phyloP scores from a whole-genome alignment of 495 filamentous ascomycete genomes.

The Melanomma pulvis-pyrius region DNA sequence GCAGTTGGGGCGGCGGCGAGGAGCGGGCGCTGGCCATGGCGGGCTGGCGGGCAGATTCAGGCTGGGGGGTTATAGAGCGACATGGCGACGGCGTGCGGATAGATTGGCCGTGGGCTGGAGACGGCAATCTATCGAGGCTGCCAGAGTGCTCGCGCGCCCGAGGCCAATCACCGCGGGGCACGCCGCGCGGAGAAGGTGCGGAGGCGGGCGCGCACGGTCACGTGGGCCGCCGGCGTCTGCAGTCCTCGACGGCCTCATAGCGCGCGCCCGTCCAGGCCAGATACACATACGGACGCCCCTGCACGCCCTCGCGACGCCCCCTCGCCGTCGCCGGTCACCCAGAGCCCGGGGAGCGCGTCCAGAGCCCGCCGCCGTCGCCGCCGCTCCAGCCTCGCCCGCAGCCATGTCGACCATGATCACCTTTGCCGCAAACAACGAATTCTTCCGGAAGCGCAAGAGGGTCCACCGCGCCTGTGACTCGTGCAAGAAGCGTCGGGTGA shows the following conservation, averaged over 20 bases:
- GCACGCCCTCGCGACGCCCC: neutral
- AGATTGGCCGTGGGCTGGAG: neutral
- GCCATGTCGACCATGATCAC: conserved; percentile 44
- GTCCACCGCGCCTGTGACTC: conserved; percentile 41
- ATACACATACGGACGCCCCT: neutral
- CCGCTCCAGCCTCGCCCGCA: neutral
- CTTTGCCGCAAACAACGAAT: conserved; percentile 42
- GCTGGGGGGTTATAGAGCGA: neutral
- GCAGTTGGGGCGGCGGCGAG: neutral
- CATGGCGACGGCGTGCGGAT: neutral
- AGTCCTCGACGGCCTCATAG: conserved; percentile 17
- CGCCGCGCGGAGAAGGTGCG: conserved; percentile 24
- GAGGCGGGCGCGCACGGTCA: conserved; percentile 14
- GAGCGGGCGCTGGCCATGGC: neutral
- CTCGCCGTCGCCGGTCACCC: neutral
- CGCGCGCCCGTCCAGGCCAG: conserved; percentile 1
- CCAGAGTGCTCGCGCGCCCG: neutral
- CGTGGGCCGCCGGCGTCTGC: conserved; percentile 3
- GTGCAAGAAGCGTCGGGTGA: conserved; percentile 43
- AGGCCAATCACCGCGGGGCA: conserved; percentile 9
- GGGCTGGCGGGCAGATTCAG: neutral
- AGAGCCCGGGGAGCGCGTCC: neutral
- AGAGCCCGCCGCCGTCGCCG: neutral
- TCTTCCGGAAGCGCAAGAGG: conserved; percentile 41
- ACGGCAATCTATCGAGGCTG: neutral